Evolutionary conservation across 2,329 filamentous ascomycete genomes (phyloP), one percentile per base, ranked within the genome.

Genomic region (Neofusicoccum cordaticola): DNA sequence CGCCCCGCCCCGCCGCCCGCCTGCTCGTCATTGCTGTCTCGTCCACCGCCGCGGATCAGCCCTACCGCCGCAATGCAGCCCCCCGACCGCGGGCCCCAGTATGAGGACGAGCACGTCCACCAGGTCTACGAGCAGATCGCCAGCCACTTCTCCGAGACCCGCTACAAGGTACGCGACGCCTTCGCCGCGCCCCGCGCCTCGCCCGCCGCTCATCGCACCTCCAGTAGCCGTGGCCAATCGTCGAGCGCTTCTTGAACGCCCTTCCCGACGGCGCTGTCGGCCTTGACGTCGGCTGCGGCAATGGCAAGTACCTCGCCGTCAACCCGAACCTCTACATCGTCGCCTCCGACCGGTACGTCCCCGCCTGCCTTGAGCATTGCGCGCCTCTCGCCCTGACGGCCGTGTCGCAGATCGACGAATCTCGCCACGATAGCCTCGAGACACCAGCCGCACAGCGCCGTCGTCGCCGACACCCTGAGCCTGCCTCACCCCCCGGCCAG

Each of bases 241-340:
- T 98, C 64, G 86, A 93, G 67, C 82, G 82, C 41, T 98, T 97
- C 75, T 85, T 98, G 41, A 80, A 82, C 57, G 80, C 81, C 37
- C 85, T 90, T 53, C 74, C 83, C 0, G 79, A 87, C 12, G 94
- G 93, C 31, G 85, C 91, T 57, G 79, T 98, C 64, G 95, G 95
- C 9, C 83, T 97, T 37, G 95, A 99, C 78, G 84, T 98, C 64
- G 95, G 95, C 66, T 98, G 95, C 79, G 95, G 95, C 66, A 99
- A 99, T 80, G 95, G 95, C 70, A 98, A 98, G 82, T 97, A 98
- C 76, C 82, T 98, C 66, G 82, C 85, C 66, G 90, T 96, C 65
- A 96, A 96, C 78, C 84, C 83, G 22, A 79, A 86, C 70, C 80
- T 97, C 56, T 93, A 91, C 79, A 89, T 97, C 62, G 76, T 98